Base-by-base conservation (phyloP, 2,329 filamentous ascomycete species). In the Microsporum canis region DNA sequence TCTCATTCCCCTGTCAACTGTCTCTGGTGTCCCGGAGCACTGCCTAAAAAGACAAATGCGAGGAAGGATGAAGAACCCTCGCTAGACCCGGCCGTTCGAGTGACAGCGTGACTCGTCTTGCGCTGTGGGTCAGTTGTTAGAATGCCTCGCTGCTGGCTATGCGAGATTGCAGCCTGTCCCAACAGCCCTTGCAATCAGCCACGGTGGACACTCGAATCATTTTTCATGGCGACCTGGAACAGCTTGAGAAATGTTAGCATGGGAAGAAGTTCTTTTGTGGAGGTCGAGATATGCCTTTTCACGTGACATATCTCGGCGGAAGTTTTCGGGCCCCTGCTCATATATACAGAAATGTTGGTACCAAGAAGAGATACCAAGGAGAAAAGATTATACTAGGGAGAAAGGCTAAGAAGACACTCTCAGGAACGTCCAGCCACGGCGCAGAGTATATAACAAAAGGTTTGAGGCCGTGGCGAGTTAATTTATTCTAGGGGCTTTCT, bases 41-140 rank as follows among this genome's bases (percentile, higher is more conserved):
- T 55, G 51, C 51, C 51, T 36, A 36, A 55, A 55, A 43, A 34
- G 33, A 23, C 17, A 55, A 55, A 53, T 53, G 49, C 31, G 51
- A 36, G 51, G 33, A 55, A 49, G 51, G 51, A 55, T 55, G 51
- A 55, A 55, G 31, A 23, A 36, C 33, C 51, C 51, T 55, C 51
- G 51, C 51, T 55, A 38, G 51, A 55, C 51, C 51, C 33, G 51
- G 51, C 51, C 31, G 10, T 33, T 53, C 12, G 8, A 27, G 31
- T 55, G 51, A 3, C 51, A 55, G 33, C 51, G 31, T 55, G 51
- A 55, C 51, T 17, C 6, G 51, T n/a, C 31, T 47, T 47, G 17
- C n/a, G 8, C 8, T 36, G 51, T 55, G 51, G 51, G 51, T 31
- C 51, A 55, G 17, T 23, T 36, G 29, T 36, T 7, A 10, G 14